phyloP scores from a whole-genome alignment of 2,329 filamentous ascomycete genomes.

The Penicillium sp. region DNA sequence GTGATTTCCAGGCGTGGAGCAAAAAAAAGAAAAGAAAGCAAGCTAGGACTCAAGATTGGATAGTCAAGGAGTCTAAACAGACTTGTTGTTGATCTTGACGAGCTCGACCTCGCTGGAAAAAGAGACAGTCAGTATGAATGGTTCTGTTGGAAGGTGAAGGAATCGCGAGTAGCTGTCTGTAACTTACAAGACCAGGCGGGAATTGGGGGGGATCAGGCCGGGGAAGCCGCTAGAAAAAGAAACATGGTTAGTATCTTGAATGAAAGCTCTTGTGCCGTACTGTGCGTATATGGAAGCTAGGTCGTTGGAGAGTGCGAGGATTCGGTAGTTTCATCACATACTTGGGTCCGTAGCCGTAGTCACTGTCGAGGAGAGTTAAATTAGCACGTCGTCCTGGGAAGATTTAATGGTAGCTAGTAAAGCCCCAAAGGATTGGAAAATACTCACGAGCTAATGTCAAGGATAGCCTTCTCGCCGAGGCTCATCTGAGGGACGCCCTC shows the following conservation, averaged over 20 bases:
- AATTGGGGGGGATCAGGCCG: conserved; percentile 74
- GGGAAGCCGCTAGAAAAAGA: conserved; percentile 70
- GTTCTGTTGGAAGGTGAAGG: background rate
- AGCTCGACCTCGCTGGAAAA: conserved; percentile 70
- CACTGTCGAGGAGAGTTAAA: conserved; percentile 31
- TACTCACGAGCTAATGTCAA: conserved; percentile 78
- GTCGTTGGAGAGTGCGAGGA: background rate
- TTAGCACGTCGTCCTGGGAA: conserved; percentile 13
- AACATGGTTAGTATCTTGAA: conserved; percentile 6
- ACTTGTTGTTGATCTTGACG: conserved; percentile 65
- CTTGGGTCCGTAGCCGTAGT: conserved; percentile 50
- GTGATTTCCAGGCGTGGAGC: background rate
- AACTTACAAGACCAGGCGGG: conserved; percentile 84
- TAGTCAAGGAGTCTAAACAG: conserved; percentile 35
- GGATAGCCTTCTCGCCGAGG: conserved; percentile 84
- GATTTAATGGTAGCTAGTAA: background rate
- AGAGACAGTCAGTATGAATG: conserved; percentile 19
- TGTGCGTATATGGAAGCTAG: background rate
- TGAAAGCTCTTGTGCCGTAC: background rate
- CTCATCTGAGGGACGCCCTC: conserved; percentile 86
- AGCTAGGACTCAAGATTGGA: background rate
- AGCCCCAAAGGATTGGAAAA: background rate
- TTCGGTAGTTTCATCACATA: conserved; percentile 36
- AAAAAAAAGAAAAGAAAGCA: background rate
- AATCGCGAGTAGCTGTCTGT: background rate